These are phyloP conservation scores for Solanum ossicruentum DNA, from an alignment of 257 asterid species.

Conservation along the genomic window DNA sequence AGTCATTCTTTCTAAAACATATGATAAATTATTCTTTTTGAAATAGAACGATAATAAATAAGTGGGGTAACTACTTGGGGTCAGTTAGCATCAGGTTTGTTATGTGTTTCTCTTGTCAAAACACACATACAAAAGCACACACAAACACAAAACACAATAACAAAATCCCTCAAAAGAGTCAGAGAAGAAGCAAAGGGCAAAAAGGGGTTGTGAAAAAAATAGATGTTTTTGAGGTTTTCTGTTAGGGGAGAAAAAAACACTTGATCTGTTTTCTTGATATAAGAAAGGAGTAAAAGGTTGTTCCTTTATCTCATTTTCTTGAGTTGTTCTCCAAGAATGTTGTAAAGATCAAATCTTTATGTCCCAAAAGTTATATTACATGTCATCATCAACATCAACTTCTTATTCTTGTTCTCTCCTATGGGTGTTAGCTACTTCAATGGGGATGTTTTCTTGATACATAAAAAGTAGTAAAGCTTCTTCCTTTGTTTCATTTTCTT, in stretches of 20 bases:
- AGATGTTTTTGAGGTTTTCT: neutral
- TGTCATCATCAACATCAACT: neutral
- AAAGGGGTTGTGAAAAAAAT: neutral
- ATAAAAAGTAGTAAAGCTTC: neutral
- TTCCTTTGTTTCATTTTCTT: neutral
- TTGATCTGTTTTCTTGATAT: neutral
- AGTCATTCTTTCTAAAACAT: no score
- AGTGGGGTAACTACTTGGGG: neutral
- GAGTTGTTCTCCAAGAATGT: neutral
- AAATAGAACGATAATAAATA: no score
- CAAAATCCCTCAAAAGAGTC: neutral
- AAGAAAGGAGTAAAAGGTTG: neutral
- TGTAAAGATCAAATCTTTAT: neutral
- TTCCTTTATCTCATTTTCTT: neutral
- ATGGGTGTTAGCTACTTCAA: constrained; percentile 3
- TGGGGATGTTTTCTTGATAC: constrained; percentile 15
- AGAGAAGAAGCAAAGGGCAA: neutral
- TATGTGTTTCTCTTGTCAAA: neutral
- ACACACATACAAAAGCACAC: neutral
- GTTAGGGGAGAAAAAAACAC: neutral
- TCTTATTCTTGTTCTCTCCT: neutral
- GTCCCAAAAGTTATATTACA: neutral
- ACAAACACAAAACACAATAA: neutral
- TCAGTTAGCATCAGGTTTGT: neutral
- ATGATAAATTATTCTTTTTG: no score